Evolutionary conservation across 768 basidiomycete species (phyloP).

Genomic region (Xerocomellus amylosporus): DNA sequence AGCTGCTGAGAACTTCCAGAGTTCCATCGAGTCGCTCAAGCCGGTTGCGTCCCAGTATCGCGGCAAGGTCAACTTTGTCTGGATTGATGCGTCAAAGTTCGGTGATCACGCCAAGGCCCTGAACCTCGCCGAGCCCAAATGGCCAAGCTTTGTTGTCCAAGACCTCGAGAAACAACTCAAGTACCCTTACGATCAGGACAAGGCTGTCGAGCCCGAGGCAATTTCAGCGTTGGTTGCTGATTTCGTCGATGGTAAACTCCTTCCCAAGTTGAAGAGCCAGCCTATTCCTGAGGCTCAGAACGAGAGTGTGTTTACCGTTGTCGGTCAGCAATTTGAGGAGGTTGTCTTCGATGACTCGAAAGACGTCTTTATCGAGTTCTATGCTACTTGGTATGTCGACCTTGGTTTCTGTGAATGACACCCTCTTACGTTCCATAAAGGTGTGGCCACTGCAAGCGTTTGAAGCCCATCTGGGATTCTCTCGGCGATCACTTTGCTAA

Average conservation of each 20-base stretch:
- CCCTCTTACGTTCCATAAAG: constrained; percentile 33
- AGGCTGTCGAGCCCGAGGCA: constrained; percentile 54
- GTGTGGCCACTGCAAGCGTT: constrained; percentile 96
- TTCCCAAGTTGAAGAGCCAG: constrained; percentile 87
- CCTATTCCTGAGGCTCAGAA: constrained; percentile 81
- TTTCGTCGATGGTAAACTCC: constrained; percentile 69
- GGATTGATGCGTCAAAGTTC: constrained; percentile 95
- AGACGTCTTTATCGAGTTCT: constrained; percentile 97
- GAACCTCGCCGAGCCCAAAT: constrained; percentile 79
- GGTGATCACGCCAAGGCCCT: constrained; percentile 94
- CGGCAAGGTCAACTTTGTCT: constrained; percentile 93
- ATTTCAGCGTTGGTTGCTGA: constrained; percentile 59
- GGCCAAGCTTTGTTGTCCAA: constrained; percentile 95
- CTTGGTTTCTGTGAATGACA: not conserved
- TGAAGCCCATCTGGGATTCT: constrained; percentile 91
- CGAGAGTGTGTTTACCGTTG: constrained; percentile 78
- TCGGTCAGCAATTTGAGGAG: constrained; percentile 86
- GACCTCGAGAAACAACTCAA: constrained; percentile 81
- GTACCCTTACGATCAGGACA: constrained; percentile 77
- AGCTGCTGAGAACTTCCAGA: constrained; percentile 57
- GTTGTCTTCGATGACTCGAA: constrained; percentile 83
- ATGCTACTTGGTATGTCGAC: constrained; percentile 82
- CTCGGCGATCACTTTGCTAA: constrained; percentile 81
- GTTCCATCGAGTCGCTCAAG: constrained; percentile 62
- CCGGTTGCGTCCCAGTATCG: constrained; percentile 81